Evolutionary conservation across 2,329 filamentous ascomycete species (phyloP), one percentile per base, ranked within the genome.

Genomic region (Passalora sequoiae): DNA sequence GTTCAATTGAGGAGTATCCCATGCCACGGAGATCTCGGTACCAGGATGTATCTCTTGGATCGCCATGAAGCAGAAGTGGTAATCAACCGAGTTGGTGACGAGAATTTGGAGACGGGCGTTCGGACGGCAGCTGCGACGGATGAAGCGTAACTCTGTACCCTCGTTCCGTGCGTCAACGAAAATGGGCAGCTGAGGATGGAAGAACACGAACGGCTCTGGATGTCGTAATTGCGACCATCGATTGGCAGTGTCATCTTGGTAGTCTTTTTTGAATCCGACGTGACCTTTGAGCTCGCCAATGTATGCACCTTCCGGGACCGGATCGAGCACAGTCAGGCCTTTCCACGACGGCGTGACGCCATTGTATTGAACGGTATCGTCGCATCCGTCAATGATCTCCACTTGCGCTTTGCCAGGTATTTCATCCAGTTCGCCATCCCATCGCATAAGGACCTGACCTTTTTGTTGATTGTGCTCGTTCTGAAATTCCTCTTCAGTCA

Each of bases 51-150:
- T 89, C 27, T 83, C 75, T 40, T 84, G 78, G 55, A 86, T 86
- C 56, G 88, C 89, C 46, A 95, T 80, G 51, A 96, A 83, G 78
- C 91, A 96, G 64, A 97, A 95, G 61, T 92, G 87, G 60, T 91
- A 94, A 53, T 91, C 83, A 1, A 81, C 82, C 3, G 77, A 76
- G 35, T 81, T 82, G 1, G 86, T 86, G 36, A 96, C 78, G 53
- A 89, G 86, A 0, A 89, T 94, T 61, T 92, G 89, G 57, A 97
- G 73, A 22, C 78, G 76, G n/a, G 92, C 80, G 60, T 97, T 98
- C 1, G 92, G 87, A 49, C 79, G 81, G 69, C 92, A 98, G 58
- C 92, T 97, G 53, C 91, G 80, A 44, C 92, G 81, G n/a, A 94
- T 81, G 61, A 92, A 96, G 32, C 92, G 85, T 44, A 92, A 81